Conservation (phyloP, 495 filamentous ascomycete species). For the Penicillium daleae region DNA sequence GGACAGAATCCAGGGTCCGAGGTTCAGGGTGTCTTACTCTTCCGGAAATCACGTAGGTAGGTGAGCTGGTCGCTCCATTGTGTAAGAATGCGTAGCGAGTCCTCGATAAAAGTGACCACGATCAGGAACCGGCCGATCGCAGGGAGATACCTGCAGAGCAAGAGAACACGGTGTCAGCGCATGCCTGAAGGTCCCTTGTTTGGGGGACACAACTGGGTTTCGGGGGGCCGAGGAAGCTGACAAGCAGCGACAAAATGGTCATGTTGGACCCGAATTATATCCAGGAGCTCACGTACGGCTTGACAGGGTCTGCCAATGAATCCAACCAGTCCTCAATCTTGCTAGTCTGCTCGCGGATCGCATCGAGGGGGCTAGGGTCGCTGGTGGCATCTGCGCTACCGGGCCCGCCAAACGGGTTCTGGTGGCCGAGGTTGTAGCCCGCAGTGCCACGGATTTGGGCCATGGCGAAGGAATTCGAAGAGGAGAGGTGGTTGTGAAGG, state of each 20-base stretch:
- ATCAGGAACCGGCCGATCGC: constrained; percentile 96
- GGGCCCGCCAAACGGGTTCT: constrained; percentile 71
- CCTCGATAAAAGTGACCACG: constrained; percentile 97
- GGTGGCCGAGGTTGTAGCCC: constrained; percentile 88
- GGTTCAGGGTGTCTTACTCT: constrained; percentile 64
- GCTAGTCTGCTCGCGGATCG: constrained; percentile 91
- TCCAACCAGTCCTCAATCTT: constrained; percentile 97
- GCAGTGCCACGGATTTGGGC: constrained; percentile 96
- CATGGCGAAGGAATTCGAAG: constrained; percentile 57
- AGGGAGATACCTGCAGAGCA: constrained; percentile 74
- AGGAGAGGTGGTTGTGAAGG: constrained; percentile 8
- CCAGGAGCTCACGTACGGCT: constrained; percentile 75
- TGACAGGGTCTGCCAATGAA: constrained; percentile 84
- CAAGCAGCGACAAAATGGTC: constrained; percentile 1
- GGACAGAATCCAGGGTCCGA: constrained; percentile 10
- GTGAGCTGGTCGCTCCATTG: constrained; percentile 97
- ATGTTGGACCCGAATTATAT: background rate
- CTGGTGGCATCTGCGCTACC: constrained; percentile 62
- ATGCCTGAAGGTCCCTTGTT: constrained; percentile 30
- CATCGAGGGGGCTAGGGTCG: constrained; percentile 87
- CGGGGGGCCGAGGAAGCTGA: background rate
- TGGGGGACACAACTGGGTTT: constrained; percentile 7
- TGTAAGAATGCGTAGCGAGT: constrained; percentile 92
- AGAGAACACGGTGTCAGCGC: constrained; percentile 43
- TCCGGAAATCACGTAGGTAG: constrained; percentile 90